Evolutionary conservation across 2,329 filamentous ascomycete species (phyloP).

Genomic region (Phaeosphaeriaceae sp.): DNA sequence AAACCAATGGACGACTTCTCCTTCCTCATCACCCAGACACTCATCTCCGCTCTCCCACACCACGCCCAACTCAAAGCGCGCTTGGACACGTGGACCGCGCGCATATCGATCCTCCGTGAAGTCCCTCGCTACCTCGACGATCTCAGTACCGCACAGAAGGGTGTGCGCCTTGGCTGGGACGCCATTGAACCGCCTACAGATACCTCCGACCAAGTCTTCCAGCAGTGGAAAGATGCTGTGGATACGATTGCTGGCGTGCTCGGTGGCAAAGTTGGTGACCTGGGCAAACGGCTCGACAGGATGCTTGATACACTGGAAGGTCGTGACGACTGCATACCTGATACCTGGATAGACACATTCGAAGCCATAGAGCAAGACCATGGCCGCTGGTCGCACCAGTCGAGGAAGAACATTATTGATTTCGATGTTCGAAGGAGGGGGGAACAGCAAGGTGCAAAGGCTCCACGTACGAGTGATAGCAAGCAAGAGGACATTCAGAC

Average conservation of each 20-base stretch:
- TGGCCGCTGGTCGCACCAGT: constrained; percentile 79
- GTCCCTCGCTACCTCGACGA: constrained; percentile 72
- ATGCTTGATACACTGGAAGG: constrained; percentile 91
- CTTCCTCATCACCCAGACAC: constrained; percentile 87
- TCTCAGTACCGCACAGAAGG: constrained; percentile 68
- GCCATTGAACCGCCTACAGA: constrained; percentile 57
- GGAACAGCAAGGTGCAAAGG: constrained; percentile 8
- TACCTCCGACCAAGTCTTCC: constrained; percentile 40
- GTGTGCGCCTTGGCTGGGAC: constrained; percentile 71
- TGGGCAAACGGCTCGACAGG: constrained; percentile 77
- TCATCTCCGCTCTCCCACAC: constrained; percentile 85
- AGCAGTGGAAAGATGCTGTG: constrained; percentile 49
- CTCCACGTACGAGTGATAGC: neutral
- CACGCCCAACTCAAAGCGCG: constrained; percentile 75
- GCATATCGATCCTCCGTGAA: constrained; percentile 75
- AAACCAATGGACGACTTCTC: constrained; percentile 86
- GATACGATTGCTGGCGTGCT: constrained; percentile 66
- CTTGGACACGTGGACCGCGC: constrained; percentile 79
- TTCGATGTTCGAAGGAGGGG: constrained; percentile 57
- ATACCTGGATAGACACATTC: constrained; percentile 85
- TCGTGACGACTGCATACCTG: constrained; percentile 80
- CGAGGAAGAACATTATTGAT: constrained; percentile 75
- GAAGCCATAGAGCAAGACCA: constrained; percentile 81
- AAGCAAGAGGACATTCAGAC: constrained; percentile 2
- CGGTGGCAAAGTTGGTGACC: constrained; percentile 70